Evolutionary conservation across 2,329 filamentous ascomycete species (phyloP).

Genomic region (Rhytidhysteron rufulum): DNA sequence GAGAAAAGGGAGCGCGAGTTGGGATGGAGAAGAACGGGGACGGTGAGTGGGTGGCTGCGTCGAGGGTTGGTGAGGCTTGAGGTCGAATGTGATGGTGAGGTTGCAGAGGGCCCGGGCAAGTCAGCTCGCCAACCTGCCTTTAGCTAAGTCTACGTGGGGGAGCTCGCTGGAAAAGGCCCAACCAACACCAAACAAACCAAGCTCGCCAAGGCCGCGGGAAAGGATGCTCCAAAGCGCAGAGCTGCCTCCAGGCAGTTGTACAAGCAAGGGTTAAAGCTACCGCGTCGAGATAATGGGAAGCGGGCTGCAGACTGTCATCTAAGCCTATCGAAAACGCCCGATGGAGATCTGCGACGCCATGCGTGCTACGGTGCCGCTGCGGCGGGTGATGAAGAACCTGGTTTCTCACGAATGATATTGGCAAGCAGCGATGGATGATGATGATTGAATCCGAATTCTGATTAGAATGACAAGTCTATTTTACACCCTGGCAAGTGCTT

Average conservation of each 20-base stretch:
- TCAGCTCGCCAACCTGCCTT: no score
- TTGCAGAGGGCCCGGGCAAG: not conserved
- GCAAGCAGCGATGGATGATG: slow-evolving; percentile 4
- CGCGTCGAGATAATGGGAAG: slow-evolving; percentile 3
- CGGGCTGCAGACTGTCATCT: slow-evolving; percentile 4
- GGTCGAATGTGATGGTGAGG: slow-evolving; percentile 1
- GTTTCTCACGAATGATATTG: slow-evolving; percentile 9
- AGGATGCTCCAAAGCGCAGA: not conserved
- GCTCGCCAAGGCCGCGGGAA: not conserved
- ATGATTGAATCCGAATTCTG: slow-evolving; percentile 24
- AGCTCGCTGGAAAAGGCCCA: no score
- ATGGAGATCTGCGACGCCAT: slow-evolving; percentile 24
- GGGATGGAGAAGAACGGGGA: not conserved
- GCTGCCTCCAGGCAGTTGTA: slow-evolving; percentile 16
- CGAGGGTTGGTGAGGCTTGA: not conserved
- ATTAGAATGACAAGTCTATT: slow-evolving; percentile 33
- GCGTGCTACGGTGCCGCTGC: slow-evolving; percentile 16
- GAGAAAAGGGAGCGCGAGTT: not conserved
- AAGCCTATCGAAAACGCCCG: slow-evolving; percentile 12
- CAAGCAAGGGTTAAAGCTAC: slow-evolving; percentile 32
- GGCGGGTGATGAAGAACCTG: slow-evolving; percentile 8
- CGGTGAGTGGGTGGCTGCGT: slow-evolving; percentile 3
- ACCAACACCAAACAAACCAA: no score
- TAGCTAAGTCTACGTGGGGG: slow-evolving; percentile 2
- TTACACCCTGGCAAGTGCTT: slow-evolving; percentile 24